Evolutionary conservation across 768 basidiomycete genomes (phyloP).

Genomic region (Russula foetens): DNA sequence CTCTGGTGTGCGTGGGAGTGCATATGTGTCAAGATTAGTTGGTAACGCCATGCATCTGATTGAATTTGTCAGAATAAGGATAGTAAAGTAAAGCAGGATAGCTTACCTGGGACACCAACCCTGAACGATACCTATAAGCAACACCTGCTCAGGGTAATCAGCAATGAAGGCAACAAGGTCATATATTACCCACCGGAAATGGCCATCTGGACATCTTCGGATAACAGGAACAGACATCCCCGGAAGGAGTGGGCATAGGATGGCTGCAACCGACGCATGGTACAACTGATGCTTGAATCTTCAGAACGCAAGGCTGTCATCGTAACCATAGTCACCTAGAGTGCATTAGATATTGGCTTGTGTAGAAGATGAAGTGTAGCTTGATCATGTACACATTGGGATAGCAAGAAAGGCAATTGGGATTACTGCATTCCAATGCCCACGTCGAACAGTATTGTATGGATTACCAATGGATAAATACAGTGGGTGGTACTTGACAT

Average conservation of each 20-base stretch:
- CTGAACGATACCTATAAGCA: background rate
- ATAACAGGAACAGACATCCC: background rate
- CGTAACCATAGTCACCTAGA: no score
- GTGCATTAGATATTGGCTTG: no score
- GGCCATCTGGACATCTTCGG: background rate
- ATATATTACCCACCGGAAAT: background rate
- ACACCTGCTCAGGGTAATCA: background rate
- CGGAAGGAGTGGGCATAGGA: no score
- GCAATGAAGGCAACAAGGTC: background rate
- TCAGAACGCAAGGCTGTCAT: background rate
- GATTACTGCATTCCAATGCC: no score
- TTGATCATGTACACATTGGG: no score
- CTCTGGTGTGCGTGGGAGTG: background rate
- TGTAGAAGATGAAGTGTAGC: no score
- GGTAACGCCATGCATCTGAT: background rate
- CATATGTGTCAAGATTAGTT: background rate
- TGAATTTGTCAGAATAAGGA: background rate
- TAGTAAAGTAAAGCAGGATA: background rate
- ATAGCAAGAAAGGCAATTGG: no score
- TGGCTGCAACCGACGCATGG: no score
- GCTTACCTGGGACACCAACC: background rate
- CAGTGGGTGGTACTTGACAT: no score
- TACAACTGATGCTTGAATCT: background rate
- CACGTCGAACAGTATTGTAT: no score
- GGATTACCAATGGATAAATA: no score